Evolutionary conservation across 2,329 filamentous ascomycete genomes (phyloP).

Genomic region (Mycosphaerella sp.): DNA sequence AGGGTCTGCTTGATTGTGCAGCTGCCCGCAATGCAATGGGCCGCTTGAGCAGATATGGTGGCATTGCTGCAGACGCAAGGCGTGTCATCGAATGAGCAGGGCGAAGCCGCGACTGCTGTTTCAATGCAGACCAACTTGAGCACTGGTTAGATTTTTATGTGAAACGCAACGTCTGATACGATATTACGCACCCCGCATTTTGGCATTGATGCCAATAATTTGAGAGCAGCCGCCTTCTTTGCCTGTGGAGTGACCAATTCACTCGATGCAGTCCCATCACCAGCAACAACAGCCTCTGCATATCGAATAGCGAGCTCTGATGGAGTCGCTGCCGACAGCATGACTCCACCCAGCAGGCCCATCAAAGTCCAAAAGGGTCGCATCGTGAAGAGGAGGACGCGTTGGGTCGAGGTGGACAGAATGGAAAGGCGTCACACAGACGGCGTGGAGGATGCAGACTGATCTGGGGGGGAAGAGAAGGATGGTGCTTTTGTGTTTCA

Average conservation of each 20-base stretch:
- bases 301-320: background rate
- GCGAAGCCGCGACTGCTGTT: background rate
- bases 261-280: background rate
- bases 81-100: slow-evolving; percentile 5
- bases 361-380: background rate
- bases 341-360: background rate
- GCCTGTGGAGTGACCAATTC: slow-evolving; percentile 4
- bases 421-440: too few relatives aligned
- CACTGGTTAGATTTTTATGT: background rate
- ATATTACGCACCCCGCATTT: slow-evolving; percentile 2
- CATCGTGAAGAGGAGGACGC: background rate
- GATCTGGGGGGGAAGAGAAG: too few relatives aligned
- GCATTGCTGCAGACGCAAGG: slow-evolving; percentile 9
- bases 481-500: too few relatives aligned
- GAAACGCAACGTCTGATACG: background rate
- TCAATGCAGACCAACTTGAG: slow-evolving; percentile 5
- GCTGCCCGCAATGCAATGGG: slow-evolving; percentile 1
- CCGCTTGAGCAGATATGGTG: slow-evolving; percentile 1
- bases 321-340: background rate
- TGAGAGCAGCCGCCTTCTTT: slow-evolving; percentile 1
- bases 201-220: slow-evolving; percentile 11
- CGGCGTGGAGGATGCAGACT: too few relatives aligned
- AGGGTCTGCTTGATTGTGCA: slow-evolving; percentile 10
- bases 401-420: background rate
- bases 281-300: background rate